Evolutionary conservation across 129 eudicot genomes (phyloP), one percentile per base, ranked within the genome.

Genomic region (Tagetes patula): DNA sequence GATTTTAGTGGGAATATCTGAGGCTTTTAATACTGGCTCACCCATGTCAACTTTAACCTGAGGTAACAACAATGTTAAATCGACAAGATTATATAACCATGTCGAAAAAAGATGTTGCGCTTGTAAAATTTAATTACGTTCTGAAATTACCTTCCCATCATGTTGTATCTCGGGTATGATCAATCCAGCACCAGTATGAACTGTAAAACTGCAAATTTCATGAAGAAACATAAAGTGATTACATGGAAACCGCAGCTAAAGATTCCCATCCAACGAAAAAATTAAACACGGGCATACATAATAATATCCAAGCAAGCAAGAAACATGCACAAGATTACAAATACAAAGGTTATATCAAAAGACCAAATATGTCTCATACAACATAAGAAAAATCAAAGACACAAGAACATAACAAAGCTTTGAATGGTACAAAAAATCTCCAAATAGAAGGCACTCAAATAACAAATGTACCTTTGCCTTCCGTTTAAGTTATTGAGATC

Each of bases 11-110:
- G 97, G 96, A 63, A 90, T 88, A 73, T 94, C 89, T 52, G 91
- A 74, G 52, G 96, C 96, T 73, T 82, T 90, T 69, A 94, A 77
- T 65, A 88, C 83, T 3, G 99, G 99, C 83, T 88, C 91, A 30
- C 97, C 97, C 99, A 94, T 90, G 78, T 88, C 99, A 84, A 94
- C 97, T 79, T 66, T 94, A 65, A 94, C 99, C 99, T 94, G 79
- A 75, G 70, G 81, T 70, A 58, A 68, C n/a, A 62, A 14, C 64
- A 82, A 74, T 52, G 48, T 70, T 70, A 30, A 52, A 48, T n/a
- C 47, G 55, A 42, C 48, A 75, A 46, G 31, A 75, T 76, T 62
- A 13, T 10, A 38, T 3, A 41, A 14, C 42, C 43, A 31, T 40
- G 20, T 40, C 78, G 9, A 64, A 37, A 30, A 37, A 30, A 5